Evolutionary conservation across 345 rosid species (phyloP).

Genomic region (Physaria fendleri): DNA sequence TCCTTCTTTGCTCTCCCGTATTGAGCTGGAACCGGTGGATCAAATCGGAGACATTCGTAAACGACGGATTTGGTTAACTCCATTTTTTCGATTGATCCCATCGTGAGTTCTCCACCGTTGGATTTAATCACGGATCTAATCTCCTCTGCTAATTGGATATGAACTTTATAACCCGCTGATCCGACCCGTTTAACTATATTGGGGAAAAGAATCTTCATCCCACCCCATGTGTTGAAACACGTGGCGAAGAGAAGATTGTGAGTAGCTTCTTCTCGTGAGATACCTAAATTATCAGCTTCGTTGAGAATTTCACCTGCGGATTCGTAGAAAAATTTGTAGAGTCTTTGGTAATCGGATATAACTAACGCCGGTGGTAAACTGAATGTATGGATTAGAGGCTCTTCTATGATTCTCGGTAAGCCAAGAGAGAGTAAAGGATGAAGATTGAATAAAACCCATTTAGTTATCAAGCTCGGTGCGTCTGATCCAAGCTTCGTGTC

Average conservation of each 20-base stretch:
- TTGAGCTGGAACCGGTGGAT: slow-evolving; percentile 77
- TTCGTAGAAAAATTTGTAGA: slow-evolving; percentile 64
- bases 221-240: slow-evolving; percentile 88
- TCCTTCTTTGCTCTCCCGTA: slow-evolving; percentile 69
- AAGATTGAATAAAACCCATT: slow-evolving; percentile 70
- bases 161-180: slow-evolving; percentile 54
- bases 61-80: slow-evolving; percentile 72
- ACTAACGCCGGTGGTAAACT: slow-evolving; percentile 57
- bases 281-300: slow-evolving; percentile 61
- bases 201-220: slow-evolving; percentile 64
- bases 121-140: slow-evolving; percentile 56
- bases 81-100: slow-evolving; percentile 72
- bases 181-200: slow-evolving; percentile 63
- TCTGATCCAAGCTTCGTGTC: slow-evolving; percentile 61
- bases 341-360: slow-evolving; percentile 60
- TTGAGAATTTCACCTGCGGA: slow-evolving; percentile 48
- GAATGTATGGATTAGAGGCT: slow-evolving; percentile 44
- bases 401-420: slow-evolving; percentile 51
- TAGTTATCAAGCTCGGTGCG: slow-evolving; percentile 49
- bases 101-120: slow-evolving; percentile 61
- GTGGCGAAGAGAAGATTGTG: slow-evolving; percentile 78
- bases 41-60: slow-evolving; percentile 73
- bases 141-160: slow-evolving; percentile 59
- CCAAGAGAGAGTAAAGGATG: slow-evolving; percentile 53
- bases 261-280: slow-evolving; percentile 75